Percentiles rank a stretch among this genome's conserved stretches.
These are phyloP conservation scores for Castanospermum australe DNA, from an alignment of 306 rosid species.

Conservation along the genomic window DNA sequence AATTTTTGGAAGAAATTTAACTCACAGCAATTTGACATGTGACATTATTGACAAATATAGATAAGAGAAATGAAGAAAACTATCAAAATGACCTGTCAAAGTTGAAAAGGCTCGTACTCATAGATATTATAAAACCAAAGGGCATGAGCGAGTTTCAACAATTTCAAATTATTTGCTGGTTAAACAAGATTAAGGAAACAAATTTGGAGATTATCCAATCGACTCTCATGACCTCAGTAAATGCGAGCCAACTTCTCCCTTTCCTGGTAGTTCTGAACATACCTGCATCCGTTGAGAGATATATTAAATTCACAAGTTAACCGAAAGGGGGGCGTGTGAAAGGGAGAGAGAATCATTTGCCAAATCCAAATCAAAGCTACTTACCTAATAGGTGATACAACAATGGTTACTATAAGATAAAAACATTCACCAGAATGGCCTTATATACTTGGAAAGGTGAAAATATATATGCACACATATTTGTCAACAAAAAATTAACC, in stretches of 20 bases:
- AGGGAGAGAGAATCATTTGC: neutral
- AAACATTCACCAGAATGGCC: neutral
- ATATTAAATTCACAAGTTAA: neutral
- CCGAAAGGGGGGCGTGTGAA: too few relatives aligned
- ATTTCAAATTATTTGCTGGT: slow-evolving; percentile 19
- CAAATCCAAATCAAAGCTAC: neutral
- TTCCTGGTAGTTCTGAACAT: slow-evolving; percentile 56
- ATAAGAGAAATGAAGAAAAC: neutral
- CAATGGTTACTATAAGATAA: neutral
- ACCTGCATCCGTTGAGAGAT: slow-evolving; percentile 41
- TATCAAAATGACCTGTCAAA: neutral
- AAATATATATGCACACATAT: too few relatives aligned
- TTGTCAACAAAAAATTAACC: too few relatives aligned
- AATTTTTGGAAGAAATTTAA: neutral
- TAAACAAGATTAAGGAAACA: slow-evolving; percentile 22
- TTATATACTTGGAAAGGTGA: too few relatives aligned
- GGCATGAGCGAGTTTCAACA: slow-evolving; percentile 29
- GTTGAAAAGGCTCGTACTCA: slow-evolving; percentile 18
- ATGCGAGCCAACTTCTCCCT: slow-evolving; percentile 68
- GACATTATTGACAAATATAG: neutral
- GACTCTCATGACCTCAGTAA: slow-evolving; percentile 38
- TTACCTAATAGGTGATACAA: neutral
- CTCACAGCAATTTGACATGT: neutral
- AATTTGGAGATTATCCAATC: slow-evolving; percentile 17
- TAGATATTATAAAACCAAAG: slow-evolving; percentile 13